phyloP scores from a whole-genome alignment of 2,329 filamentous ascomycete genomes.

The Scytalidium sp. region DNA sequence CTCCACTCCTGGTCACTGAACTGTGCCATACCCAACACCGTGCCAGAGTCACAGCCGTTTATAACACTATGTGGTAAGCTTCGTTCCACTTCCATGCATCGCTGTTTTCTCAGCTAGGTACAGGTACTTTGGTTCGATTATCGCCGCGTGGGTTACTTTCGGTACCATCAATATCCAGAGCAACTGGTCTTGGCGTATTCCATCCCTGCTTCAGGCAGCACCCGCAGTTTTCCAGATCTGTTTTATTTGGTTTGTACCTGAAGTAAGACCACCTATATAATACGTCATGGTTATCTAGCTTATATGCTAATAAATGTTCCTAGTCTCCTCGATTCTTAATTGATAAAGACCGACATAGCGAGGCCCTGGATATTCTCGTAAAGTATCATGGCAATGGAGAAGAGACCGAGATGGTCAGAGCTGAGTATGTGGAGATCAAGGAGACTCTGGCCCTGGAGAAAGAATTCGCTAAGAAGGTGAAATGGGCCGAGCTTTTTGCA shows the following conservation, averaged over 20 bases:
- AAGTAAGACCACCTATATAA: neutral
- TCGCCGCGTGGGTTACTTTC: slow-evolving; percentile 38
- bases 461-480: slow-evolving; percentile 34
- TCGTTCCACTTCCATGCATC: slow-evolving; percentile 38
- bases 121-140: slow-evolving; percentile 32
- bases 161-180: slow-evolving; percentile 24
- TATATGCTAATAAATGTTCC: slow-evolving; percentile 11
- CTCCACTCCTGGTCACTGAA: slow-evolving; percentile 57
- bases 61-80: slow-evolving; percentile 46
- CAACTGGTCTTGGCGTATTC: slow-evolving; percentile 22
- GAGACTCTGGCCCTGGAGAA: slow-evolving; percentile 36
- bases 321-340: slow-evolving; percentile 36
- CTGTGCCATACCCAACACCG: slow-evolving; percentile 66
- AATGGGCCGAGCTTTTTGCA: slow-evolving; percentile 31
- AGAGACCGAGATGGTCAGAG: slow-evolving; percentile 27
- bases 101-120: slow-evolving; percentile 32
- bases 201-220: slow-evolving; percentile 17
- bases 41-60: slow-evolving; percentile 59
- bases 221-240: slow-evolving; percentile 6
- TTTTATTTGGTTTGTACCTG: slow-evolving; percentile 16
- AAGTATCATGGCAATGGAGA: slow-evolving; percentile 44
- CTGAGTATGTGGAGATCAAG: slow-evolving; percentile 36
- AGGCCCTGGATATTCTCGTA: slow-evolving; percentile 36
- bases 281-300: neutral
- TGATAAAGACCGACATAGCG: slow-evolving; percentile 28